A percentile compares a stretch with the other conserved stretches of the same genome.
Evolutionary conservation across 1,284 basidiomycete genomes (phyloP).

Genomic region (Malassezia japonica): DNA sequence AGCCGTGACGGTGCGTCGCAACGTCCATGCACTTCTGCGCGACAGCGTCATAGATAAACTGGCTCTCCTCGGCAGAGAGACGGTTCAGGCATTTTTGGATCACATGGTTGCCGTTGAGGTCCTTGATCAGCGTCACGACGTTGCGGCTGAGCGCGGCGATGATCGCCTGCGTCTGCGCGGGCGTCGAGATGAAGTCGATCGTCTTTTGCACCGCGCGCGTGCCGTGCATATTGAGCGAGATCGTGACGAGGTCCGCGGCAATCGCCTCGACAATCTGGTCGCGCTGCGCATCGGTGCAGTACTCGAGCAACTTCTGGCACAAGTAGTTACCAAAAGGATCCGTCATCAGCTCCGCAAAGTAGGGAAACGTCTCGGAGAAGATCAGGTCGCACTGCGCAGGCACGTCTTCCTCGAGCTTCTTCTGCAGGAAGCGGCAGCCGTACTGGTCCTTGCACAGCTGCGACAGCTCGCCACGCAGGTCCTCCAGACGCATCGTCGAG

Average conservation of each 20-base stretch:
- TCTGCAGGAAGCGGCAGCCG: conserved; percentile 94
- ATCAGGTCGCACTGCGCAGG: conserved; percentile 74
- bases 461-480: conserved; percentile 83
- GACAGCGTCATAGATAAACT: conserved; percentile 99
- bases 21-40: conserved; percentile 98
- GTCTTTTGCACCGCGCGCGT: conserved; percentile 99
- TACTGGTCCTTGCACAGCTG: conserved; percentile 96
- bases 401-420: conserved; percentile 97
- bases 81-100: conserved; percentile 99
- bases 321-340: conserved; percentile 99
- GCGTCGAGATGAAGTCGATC: conserved; percentile 77
- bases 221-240: conserved; percentile 99
- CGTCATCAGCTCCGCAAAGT: conserved; percentile 97
- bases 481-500: conserved; percentile 84
- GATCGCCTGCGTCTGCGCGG: conserved; percentile 81
- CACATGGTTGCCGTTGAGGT: conserved; percentile 98
- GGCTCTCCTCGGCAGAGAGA: conserved; percentile 92
- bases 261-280: conserved; percentile 96
- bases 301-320: conserved; percentile 95
- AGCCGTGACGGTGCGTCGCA: conserved; percentile 96
- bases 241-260: conserved; percentile 89
- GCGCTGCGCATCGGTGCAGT: conserved; percentile 92
- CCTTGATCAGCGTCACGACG: conserved; percentile 98
- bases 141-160: conserved; percentile 92
- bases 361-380: conserved; percentile 92